Evolutionary conservation across 2,329 filamentous ascomycete genomes (phyloP), one percentile per base, ranked within the genome.

Genomic region (Knufia petricola): DNA sequence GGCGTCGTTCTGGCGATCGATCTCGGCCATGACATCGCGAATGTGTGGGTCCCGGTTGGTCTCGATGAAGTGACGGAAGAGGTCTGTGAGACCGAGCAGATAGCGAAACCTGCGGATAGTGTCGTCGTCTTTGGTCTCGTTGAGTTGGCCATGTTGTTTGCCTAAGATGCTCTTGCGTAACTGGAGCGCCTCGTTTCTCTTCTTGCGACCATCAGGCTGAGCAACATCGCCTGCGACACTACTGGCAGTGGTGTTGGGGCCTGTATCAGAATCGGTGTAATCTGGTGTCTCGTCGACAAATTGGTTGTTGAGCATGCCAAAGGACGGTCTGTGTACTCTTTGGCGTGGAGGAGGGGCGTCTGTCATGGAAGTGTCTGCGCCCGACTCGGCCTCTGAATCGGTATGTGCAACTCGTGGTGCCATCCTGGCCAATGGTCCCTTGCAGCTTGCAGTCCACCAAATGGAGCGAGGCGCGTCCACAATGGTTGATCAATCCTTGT

Each of bases 31-130:
- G 59, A 95, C 87, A 50, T 94, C 86, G 60, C 90, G 86, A 61
- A 96, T 92, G 60, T 86, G 87, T 13, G 92, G 90, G 62, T 98
- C 89, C 3, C 89, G 90, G 63, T 95, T 98, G 7, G 88, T 87
- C 63, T 96, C 89, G 69, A 98, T 98, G 67, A 98, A 98, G 69
- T 98, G 92, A 56, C 94, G 87, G 72, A 98, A 98, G 17, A 98
- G 75, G 62, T 98, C 92, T 13, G 92, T 98, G 46, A 98, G 74
- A 21, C 94, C 94, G 12, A 98, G 78, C 1, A 98, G 78, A 65
- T 98, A 98, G 55, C 88, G 83, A 65, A 98, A 98, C 64, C 92
- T 78, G 59, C 90, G 81, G 62, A 96, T 87, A 0, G 87, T 94
- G 62, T 96, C 90, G 73, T 95, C 87, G 71, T 95, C 90, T 80